Evolutionary conservation across 306 rosid species (phyloP).

Genomic region (Hylodesmum podocarpum): DNA sequence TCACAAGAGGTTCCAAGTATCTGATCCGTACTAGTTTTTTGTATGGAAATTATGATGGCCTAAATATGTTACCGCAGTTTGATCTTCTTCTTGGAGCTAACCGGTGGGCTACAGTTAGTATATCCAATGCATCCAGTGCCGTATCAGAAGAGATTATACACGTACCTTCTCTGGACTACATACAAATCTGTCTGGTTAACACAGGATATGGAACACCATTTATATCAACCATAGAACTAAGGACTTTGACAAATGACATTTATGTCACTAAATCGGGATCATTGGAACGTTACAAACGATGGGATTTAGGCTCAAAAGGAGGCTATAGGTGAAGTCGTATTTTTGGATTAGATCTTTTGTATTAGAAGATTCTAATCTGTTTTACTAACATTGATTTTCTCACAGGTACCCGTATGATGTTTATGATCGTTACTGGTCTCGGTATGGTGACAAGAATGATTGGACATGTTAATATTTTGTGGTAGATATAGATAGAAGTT

Average conservation of each 20-base stretch:
- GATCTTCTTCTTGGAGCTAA: slow-evolving; percentile 46
- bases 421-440: too few species aligned
- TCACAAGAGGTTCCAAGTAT: slow-evolving; percentile 29
- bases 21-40: slow-evolving; percentile 31
- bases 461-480: too few species aligned
- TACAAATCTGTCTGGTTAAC: slow-evolving; percentile 46
- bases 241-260: slow-evolving; percentile 28
- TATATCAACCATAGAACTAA: slow-evolving; percentile 45
- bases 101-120: slow-evolving; percentile 30
- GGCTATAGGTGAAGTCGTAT: slow-evolving; percentile 14
- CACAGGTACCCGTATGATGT: too few species aligned
- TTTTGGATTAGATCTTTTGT: too few species aligned
- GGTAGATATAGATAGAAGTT: too few species aligned
- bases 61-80: slow-evolving; percentile 30
- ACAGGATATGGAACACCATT: slow-evolving; percentile 46
- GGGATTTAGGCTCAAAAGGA: slow-evolving; percentile 13
- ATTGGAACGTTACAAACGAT: not conserved
- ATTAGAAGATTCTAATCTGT: too few species aligned
- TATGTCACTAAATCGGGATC: slow-evolving; percentile 21
- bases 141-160: slow-evolving; percentile 27
- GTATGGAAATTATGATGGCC: slow-evolving; percentile 49
- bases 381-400: too few species aligned
- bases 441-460: too few species aligned
- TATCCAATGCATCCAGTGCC: not conserved
- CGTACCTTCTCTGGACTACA: slow-evolving; percentile 22